Evolutionary conservation across 1,284 basidiomycete genomes (phyloP).

Genomic region (Pholiota adiposa): DNA sequence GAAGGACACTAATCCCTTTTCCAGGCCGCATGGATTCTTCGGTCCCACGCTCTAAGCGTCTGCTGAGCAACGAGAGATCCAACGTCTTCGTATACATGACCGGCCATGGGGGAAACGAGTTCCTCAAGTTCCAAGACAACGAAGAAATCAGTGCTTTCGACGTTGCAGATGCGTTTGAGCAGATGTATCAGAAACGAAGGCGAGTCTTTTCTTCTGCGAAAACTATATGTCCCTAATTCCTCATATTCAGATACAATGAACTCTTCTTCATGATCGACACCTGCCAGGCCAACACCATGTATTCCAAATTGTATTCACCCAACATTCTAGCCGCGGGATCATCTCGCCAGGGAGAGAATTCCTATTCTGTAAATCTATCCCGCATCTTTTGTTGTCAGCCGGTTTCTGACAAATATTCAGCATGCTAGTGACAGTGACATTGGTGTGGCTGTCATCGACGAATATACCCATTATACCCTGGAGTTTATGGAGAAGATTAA

Average conservation of each 20-base stretch:
- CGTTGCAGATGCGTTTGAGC: conserved; percentile 95
- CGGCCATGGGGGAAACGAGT: conserved; percentile 97
- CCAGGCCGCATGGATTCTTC: conserved; percentile 74
- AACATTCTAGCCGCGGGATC: conserved; percentile 96
- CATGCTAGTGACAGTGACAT: conserved; percentile 93
- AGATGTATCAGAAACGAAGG: conserved; percentile 98
- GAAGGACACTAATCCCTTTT: not conserved
- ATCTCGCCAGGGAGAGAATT: conserved; percentile 87
- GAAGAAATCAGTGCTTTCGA: conserved; percentile 98
- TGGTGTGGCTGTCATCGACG: conserved; percentile 95
- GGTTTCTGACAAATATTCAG: conserved; percentile 41
- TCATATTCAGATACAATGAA: conserved; percentile 82
- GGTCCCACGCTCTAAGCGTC: conserved; percentile 89
- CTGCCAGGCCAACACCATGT: conserved; percentile 97
- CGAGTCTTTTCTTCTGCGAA: conserved; percentile 37
- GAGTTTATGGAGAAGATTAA: conserved; percentile 92
- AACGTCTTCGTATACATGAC: conserved; percentile 99
- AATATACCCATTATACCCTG: conserved; percentile 92
- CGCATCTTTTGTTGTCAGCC: not conserved
- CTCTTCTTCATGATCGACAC: conserved; percentile 99
- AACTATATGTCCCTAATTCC: not conserved
- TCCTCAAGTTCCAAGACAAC: conserved; percentile 98
- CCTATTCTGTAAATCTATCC: conserved; percentile 78
- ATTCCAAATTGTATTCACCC: conserved; percentile 93
- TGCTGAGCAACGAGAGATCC: conserved; percentile 89